These are phyloP conservation scores for Mycena venus DNA, from an alignment of 768 basidiomycete genomes.

Conservation along the genomic window DNA sequence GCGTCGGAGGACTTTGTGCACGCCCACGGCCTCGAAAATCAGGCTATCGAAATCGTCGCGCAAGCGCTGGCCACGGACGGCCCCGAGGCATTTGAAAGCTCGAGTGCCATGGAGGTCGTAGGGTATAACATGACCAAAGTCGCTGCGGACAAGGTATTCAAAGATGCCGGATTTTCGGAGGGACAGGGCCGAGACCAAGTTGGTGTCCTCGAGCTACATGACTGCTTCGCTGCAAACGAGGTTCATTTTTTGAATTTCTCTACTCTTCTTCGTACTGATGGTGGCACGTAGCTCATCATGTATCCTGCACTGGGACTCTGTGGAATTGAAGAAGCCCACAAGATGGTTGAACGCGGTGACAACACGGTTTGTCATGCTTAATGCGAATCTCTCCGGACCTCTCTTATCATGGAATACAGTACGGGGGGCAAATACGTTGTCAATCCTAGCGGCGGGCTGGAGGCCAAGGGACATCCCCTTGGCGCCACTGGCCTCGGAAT, in stretches of 20 bases:
- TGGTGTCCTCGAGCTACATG: conserved; percentile 89
- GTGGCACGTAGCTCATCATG: conserved; percentile 77
- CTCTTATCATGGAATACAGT: conserved; percentile 53
- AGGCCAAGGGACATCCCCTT: conserved; percentile 91
- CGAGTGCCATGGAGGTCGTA: conserved; percentile 84
- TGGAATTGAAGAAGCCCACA: conserved; percentile 74
- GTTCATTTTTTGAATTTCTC: conserved; percentile 53
- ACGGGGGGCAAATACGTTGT: conserved; percentile 89
- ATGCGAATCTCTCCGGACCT: background rate
- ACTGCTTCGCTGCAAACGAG: conserved; percentile 89
- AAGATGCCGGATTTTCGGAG: conserved; percentile 74
- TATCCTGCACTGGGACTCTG: conserved; percentile 88
- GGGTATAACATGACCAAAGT: conserved; percentile 83
- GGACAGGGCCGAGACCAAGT: conserved; percentile 79
- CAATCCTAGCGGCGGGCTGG: conserved; percentile 88
- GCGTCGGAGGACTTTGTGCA: conserved; percentile 87
- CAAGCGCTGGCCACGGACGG: conserved; percentile 77
- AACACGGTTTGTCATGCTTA: conserved; percentile 72
- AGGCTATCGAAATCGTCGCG: conserved; percentile 86
- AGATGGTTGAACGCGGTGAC: conserved; percentile 80
- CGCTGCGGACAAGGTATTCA: conserved; percentile 78
- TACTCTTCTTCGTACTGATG: no score
- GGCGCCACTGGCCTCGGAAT: conserved; percentile 88
- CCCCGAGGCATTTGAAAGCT: conserved; percentile 72
- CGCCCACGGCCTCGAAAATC: conserved; percentile 80